Evolutionary conservation across 441 rosid species (phyloP).

Genomic region (Capsella rubella): DNA sequence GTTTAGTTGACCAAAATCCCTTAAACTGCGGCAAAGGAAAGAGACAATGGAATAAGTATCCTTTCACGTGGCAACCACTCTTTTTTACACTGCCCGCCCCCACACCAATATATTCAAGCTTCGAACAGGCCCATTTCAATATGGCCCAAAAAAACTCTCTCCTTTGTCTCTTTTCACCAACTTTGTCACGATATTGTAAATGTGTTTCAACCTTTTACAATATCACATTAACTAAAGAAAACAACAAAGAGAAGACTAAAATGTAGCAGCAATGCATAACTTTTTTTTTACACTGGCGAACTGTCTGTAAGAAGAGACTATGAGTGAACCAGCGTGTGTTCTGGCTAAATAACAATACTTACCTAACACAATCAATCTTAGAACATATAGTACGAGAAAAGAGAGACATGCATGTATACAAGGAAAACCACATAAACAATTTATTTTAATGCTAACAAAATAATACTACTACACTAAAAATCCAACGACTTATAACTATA

Average conservation of each 20-base stretch:
- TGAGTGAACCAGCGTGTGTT: too few species aligned
- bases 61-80: conserved; percentile 41
- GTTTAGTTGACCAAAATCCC: conserved; percentile 40
- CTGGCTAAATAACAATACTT: too few species aligned
- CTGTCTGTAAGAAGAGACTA: too few species aligned
- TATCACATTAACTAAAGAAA: background rate
- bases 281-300: too few species aligned
- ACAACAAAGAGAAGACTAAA: background rate
- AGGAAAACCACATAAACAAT: too few species aligned
- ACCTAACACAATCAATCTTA: too few species aligned
- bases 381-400: too few species aligned
- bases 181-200: background rate
- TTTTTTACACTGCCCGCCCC: conserved; percentile 10
- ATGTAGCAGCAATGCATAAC: too few species aligned
- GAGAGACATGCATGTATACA: too few species aligned
- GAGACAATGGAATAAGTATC: conserved; percentile 9
- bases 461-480: background rate
- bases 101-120: conserved; percentile 8
- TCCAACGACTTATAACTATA: conserved; percentile 2
- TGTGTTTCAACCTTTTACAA: background rate
- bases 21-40: conserved; percentile 31
- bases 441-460: background rate
- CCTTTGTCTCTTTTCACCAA: background rate
- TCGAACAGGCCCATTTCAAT: conserved; percentile 2
- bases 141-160: conserved; percentile 15